Evolutionary conservation across 305 asterid genomes (phyloP), one percentile per base, ranked within the genome.

Genomic region (Fraxinus sp.): DNA sequence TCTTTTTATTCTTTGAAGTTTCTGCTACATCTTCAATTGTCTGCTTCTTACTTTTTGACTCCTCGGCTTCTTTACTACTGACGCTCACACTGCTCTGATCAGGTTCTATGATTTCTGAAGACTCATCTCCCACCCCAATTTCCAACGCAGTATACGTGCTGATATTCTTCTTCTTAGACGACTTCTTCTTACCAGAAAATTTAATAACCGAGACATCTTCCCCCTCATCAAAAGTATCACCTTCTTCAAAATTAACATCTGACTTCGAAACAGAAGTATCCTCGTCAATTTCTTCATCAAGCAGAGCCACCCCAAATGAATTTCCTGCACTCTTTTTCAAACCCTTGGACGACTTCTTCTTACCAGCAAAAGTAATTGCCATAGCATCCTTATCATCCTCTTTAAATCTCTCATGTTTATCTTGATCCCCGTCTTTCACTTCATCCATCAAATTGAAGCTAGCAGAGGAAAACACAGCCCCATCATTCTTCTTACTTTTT

Each of bases 161-260:
- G 22, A 52, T 79, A 86, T 81, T 90, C 90, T 91, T 92, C 93
- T 92, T 92, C 86, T 89, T 92, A 74, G 95, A 90, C 2, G 98
- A 87, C 86, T 95, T 96, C 92, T 96, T 96, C 84, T 96, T 96
- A 37, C 99, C 98, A 49, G 98, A 90, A 83, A 96, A 94, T 79
- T 82, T 83, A 85, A 91, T 75, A 11, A 37, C 88, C 3, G 88
- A 75, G 8, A 68, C 83, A 79, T 93, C 94, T 33, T 90, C 97
- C 74, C 85, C 97, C 70, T 85, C 84, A 75, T 84, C 90, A 83
- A 77, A 86, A 46, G 70, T 68, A 78, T 79, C 91, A 85, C 86
- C 92, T 80, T 77, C 91, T 46, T 43, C 88, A 79, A 85, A 80
- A 68, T 87, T 91, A 80, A 79, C 84, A 26, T 83, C 87, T 33